Conservation (phyloP, 495 filamentous ascomycete species). For the Penicillium herquei region DNA sequence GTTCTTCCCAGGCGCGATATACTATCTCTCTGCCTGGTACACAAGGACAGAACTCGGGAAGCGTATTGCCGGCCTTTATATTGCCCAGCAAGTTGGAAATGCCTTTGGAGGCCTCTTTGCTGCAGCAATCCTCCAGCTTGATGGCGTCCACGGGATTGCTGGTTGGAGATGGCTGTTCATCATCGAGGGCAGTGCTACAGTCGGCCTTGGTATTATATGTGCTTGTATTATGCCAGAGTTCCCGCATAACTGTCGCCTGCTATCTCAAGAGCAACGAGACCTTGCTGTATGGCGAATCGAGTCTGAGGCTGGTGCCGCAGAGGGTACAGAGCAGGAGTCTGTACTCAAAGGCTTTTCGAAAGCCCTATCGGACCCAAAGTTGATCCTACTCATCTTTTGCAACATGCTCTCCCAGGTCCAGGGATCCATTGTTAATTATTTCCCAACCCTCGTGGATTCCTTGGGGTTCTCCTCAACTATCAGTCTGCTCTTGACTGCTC, state of each 20-base stretch:
- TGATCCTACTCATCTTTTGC: constrained; percentile 24
- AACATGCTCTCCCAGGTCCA: constrained; percentile 31
- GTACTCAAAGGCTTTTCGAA: constrained; percentile 18
- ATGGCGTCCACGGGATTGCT: constrained; percentile 39
- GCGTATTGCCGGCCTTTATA: constrained; percentile 57
- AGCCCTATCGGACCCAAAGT: constrained; percentile 25
- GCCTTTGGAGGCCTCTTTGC: constrained; percentile 58
- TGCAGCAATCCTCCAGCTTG: constrained; percentile 51
- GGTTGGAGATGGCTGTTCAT: constrained; percentile 56
- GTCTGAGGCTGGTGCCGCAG: constrained; percentile 27
- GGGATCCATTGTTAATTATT: constrained; percentile 59
- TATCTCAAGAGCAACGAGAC: constrained; percentile 22
- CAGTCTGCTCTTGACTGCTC: constrained; percentile 37
- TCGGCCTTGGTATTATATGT: constrained; percentile 39
- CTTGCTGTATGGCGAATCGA: constrained; percentile 32
- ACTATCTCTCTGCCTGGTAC: constrained; percentile 57
- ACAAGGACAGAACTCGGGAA: constrained; percentile 55
- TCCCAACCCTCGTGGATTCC: constrained; percentile 73
- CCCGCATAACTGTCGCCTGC: constrained; percentile 29
- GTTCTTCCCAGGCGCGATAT: constrained; percentile 56
- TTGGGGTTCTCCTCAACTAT: constrained; percentile 59
- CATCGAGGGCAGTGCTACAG: constrained; percentile 43
- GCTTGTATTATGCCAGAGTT: constrained; percentile 41
- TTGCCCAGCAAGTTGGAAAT: constrained; percentile 53
- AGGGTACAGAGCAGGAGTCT: constrained; percentile 22